Conservation (phyloP, 345 rosid species). For the Eucalyptus viminalis region DNA sequence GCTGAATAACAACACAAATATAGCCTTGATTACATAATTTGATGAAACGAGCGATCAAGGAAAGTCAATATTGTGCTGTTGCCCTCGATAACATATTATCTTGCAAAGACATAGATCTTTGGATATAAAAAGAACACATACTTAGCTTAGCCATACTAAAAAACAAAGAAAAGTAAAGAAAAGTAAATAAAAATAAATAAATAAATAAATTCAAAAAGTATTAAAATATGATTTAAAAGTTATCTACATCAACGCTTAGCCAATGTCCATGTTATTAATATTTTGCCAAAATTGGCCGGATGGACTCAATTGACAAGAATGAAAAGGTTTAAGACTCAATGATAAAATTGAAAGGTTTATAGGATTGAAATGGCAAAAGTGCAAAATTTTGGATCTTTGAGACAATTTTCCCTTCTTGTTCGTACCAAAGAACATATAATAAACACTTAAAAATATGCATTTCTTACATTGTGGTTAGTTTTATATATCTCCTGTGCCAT, state of each 20-base stretch:
- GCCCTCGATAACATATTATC: not conserved
- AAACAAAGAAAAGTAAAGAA: not conserved
- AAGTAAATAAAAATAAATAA: too few species aligned
- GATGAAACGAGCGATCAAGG: not conserved
- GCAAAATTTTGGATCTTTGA: too few species aligned
- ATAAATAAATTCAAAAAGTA: too few species aligned
- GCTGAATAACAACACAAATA: not conserved
- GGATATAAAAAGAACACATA: not conserved
- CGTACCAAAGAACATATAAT: not conserved
- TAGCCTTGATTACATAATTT: not conserved
- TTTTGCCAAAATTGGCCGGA: fast-evolving
- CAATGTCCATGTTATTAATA: too few species aligned
- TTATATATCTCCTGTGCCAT: not conserved
- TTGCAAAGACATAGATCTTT: not conserved
- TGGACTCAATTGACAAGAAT: too few species aligned
- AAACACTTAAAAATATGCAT: not conserved
- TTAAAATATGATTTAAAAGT: too few species aligned
- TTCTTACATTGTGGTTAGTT: not conserved
- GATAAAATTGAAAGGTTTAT: too few species aligned
- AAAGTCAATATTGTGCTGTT: not conserved
- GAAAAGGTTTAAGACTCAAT: too few species aligned
- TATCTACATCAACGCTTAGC: fast-evolving
- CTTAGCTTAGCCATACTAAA: not conserved
- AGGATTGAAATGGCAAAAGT: too few species aligned
- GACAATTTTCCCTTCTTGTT: too few species aligned